A percentile compares a stretch with the other conserved stretches of the same genome.
Evolutionary conservation across 1,139 yeast genomes (phyloP).

Genomic region (Magnusiomyces magnusii): DNA sequence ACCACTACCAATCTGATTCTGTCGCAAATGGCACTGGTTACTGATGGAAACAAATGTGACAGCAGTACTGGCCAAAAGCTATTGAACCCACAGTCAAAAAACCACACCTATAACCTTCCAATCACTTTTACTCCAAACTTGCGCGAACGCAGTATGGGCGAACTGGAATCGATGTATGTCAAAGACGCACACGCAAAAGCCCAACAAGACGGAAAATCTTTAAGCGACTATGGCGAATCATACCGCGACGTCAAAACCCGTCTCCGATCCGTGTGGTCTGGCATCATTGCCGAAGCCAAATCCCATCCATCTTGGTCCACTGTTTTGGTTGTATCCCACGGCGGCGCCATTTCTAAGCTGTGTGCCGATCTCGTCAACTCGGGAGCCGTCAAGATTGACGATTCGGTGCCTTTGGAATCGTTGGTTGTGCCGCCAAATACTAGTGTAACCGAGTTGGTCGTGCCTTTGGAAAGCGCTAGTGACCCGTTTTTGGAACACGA

Average conservation of each 20-base stretch:
- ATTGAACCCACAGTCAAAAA: conserved; percentile 17
- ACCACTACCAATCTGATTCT: conserved; percentile 26
- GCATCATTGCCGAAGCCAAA: conserved; percentile 37
- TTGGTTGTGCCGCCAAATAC: conserved; percentile 10
- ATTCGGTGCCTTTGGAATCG: neutral
- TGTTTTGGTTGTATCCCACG: conserved; percentile 68
- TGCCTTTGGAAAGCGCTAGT: neutral
- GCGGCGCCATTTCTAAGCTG: conserved; percentile 71
- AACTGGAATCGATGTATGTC: conserved; percentile 64
- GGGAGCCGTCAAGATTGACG: conserved; percentile 2
- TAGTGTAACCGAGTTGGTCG: conserved; percentile 6
- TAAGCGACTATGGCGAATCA: conserved; percentile 51
- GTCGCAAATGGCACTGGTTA: neutral
- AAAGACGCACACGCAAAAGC: conserved; percentile 58
- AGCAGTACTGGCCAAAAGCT: conserved; percentile 11
- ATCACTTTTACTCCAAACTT: conserved; percentile 37
- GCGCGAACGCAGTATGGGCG: conserved; percentile 79
- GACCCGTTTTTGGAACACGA: neutral
- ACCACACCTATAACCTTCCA: conserved; percentile 10
- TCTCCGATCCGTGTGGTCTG: conserved; percentile 43
- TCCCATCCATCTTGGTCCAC: conserved; percentile 29
- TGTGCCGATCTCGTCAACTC: conserved; percentile 12
- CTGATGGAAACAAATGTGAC: neutral
- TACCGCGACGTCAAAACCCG: conserved; percentile 43
- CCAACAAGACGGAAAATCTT: conserved; percentile 39